Percentiles rank a stretch among this genome's conserved stretches.
phyloP scores from a whole-genome alignment of 305 asterid genomes.

The Stenogyne calaminthoides region DNA sequence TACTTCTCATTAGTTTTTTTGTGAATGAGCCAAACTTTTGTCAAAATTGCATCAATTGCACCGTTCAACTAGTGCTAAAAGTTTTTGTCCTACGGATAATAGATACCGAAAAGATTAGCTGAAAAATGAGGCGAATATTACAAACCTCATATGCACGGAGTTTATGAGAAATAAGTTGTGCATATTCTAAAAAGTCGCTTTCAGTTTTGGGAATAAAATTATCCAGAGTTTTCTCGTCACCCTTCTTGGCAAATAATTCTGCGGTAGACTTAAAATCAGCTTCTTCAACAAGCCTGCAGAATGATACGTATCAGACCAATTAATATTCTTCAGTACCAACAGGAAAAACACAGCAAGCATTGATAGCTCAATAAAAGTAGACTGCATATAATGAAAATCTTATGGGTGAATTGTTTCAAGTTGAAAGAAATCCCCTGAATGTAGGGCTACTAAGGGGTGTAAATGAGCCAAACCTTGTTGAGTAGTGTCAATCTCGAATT shows the following conservation, averaged over 20 bases:
- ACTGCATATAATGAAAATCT: neutral
- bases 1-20: too few relatives aligned
- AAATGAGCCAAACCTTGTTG: too few relatives aligned
- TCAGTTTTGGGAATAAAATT: slow-evolving; percentile 82
- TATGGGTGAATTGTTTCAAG: neutral
- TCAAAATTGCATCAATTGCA: too few relatives aligned
- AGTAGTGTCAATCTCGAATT: too few relatives aligned
- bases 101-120: neutral
- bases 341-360: neutral
- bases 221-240: slow-evolving; percentile 65
- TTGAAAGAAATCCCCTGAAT: neutral
- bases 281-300: slow-evolving; percentile 87
- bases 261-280: slow-evolving; percentile 84
- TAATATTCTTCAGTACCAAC: neutral
- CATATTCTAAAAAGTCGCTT: slow-evolving; percentile 81
- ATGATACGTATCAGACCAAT: neutral
- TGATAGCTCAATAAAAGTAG: neutral
- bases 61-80: too few relatives aligned
- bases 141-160: slow-evolving; percentile 79
- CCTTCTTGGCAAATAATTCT: slow-evolving; percentile 69
- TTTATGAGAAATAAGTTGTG: slow-evolving; percentile 71
- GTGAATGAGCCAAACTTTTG: too few relatives aligned
- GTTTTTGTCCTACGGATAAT: neutral
- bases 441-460: too few relatives aligned
- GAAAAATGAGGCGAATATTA: neutral